Base-by-base conservation (phyloP, 805 yeast species). In the Pichia sporocuriosa region DNA sequence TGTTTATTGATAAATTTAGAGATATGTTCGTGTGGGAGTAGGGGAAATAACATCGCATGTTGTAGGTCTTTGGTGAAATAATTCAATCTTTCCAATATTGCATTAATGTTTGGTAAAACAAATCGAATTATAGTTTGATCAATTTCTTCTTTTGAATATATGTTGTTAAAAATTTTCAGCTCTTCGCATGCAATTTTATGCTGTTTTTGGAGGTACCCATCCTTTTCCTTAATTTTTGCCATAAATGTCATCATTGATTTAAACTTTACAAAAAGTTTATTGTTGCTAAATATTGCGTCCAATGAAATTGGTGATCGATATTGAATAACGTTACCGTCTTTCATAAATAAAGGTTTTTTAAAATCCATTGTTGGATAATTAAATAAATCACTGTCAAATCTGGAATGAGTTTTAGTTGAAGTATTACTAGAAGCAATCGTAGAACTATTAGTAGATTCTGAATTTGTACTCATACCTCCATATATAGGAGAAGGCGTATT, bases 81-180 rank as follows among this genome's bases (percentile, higher is more conserved):
- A 1, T 32, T 37, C 3, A 58, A 10, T 35, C 56, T 37, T 37
- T 57, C 61, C 5, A 38, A n/a, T 15, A 54, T 32, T 2, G 59
- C 58, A 7, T 44, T 42, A 29, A 44, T 47, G 32, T 50, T 31
- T 2, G 52, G 52, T 12, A 21, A 12, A 3, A 46, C 21, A 8
- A 43, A 17, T 10, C 25, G 22, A 4, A 33, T 35, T n/a, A 52
- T 42, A 6, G 46, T 15, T 7, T 32, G 22, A n/a, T 39, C 34
- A 29, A 46, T 35, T 31, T 36, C 40, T 1, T 11, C 23, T 13
- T 28, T 32, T 20, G 34, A 7, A 20, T 35, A 37, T 7, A 17
- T 15, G 6, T n/a, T 26, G 12, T 10, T 17, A 10, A 42, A 23
- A 4, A 33, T 9, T 13, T 19, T 32, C 10, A 32, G 10, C 15